Base-by-base conservation (phyloP, 495 filamentous ascomycete species). In the Neurospora cerealis region DNA sequence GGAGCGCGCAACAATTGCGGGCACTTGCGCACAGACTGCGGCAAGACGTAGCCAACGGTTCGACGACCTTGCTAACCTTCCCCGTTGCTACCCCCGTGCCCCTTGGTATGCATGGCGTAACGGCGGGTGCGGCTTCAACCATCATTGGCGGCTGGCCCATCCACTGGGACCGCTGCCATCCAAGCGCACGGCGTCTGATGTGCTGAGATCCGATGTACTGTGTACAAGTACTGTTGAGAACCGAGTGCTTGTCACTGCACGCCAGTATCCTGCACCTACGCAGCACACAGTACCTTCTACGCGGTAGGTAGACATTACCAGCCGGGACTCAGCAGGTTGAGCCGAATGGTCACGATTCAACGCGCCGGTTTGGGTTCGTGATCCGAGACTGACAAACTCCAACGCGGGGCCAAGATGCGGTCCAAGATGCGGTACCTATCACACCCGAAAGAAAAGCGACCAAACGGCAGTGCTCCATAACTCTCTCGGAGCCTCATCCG, bases 211-310 rank as follows among this genome's bases (percentile, higher is more conserved):
- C 60, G 36, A 73, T 73, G 72, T n/a, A n/a, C n/a, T n/a, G n/a
- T n/a, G n/a, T 69, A 73, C 69, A 40, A 39, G 40, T 62, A 48
- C 41, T 21, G 41, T 71, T 28, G n/a, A 41, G 70, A 40, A 28
- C 70, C 21, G 70, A 40, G 37, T 71, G 36, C 37, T 71, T 71
- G 70, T 71, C 24, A 48, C 36, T 71, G 28, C 70, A 46, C 70
- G 37, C 5, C 70, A 48, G 11, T 24, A 66, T 21, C 19, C 28
- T 36, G 32, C 46, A 39, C 34, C 39, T 41, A 40, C 71, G 37
- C 74, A 70, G 41, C 54, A 75, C 76, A 78, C 60, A 76, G 72
- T 66, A 78, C 76, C 76, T 79, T 78, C 74, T 76, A 77, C 70
- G 75, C 48, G 75, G 73, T 77, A 71, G 75, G 69, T 74, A 75